phyloP scores from a whole-genome alignment of 495 filamentous ascomycete species.

The Aspergillus ellipticus region DNA sequence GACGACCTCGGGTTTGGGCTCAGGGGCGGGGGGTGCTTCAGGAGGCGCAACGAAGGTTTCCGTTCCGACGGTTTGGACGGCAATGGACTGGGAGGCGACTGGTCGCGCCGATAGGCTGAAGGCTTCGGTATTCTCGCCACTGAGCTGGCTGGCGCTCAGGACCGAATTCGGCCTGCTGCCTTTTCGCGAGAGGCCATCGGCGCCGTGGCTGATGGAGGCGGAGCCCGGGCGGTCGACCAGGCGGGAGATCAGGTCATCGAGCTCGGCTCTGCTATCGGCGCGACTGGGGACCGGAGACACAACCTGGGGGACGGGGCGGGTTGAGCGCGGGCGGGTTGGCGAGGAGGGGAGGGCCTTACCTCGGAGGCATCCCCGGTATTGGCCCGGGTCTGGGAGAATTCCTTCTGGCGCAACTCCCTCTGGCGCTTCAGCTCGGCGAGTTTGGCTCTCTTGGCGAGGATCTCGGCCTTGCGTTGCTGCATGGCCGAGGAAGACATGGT shows the following conservation, averaged over 20 bases:
- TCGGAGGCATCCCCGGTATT: conserved; percentile 58
- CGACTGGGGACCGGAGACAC: conserved; percentile 65
- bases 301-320: conserved; percentile 42
- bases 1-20: conserved; percentile 72
- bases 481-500: conserved; percentile 46
- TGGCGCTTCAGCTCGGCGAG: conserved; percentile 94
- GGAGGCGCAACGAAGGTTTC: conserved; percentile 62
- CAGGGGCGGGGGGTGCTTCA: conserved; percentile 70
- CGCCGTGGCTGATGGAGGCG: conserved; percentile 63
- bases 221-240: conserved; percentile 75
- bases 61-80: conserved; percentile 66
- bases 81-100: conserved; percentile 45
- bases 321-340: not conserved
- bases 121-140: conserved; percentile 61
- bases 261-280: conserved; percentile 67
- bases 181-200: conserved; percentile 59
- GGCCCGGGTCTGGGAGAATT: conserved; percentile 60
- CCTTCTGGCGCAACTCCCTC: conserved; percentile 72
- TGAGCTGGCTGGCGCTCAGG: conserved; percentile 69
- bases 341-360: conserved; percentile 28
- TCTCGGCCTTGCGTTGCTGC: conserved; percentile 89
- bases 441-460: conserved; percentile 88
- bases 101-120: conserved; percentile 34
- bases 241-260: conserved; percentile 76
- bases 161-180: conserved; percentile 84